Evolutionary conservation across 1,284 basidiomycete genomes (phyloP).

Genomic region (Caloboletus firmus): DNA sequence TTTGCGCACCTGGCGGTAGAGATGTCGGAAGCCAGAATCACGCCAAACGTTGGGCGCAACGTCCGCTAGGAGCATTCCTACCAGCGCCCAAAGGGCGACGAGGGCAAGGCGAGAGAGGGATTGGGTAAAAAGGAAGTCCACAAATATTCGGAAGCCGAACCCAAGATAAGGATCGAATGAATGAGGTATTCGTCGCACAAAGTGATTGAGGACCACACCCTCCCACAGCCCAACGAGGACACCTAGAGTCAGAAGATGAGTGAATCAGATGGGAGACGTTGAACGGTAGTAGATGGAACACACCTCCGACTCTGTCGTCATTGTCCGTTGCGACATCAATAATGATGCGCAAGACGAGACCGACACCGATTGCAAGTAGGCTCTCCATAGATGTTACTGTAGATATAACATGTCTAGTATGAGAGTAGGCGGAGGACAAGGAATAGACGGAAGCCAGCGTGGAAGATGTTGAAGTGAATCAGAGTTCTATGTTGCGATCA

Average conservation of each 20-base stretch:
- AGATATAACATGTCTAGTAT: conserved; percentile 37
- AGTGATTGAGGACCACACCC: conserved; percentile 69
- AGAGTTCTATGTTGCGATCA: conserved; percentile 1
- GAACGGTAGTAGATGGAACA: conserved; percentile 9
- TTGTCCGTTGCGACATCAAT: conserved; percentile 49
- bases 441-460: conserved; percentile 45
- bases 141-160: conserved; percentile 60
- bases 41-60: conserved; percentile 59
- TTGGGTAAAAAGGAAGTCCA: conserved; percentile 66
- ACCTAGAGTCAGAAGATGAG: conserved; percentile 40
- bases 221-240: conserved; percentile 74
- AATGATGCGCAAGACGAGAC: conserved; percentile 51
- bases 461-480: conserved; percentile 16
- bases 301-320: conserved; percentile 42
- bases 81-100: conserved; percentile 62
- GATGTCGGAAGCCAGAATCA: conserved; percentile 54
- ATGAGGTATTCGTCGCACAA: conserved; percentile 59
- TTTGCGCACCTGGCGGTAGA: conserved; percentile 54
- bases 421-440: conserved; percentile 33
- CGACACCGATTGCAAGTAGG: conserved; percentile 51
- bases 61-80: conserved; percentile 69
- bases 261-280: neutral
- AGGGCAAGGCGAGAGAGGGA: conserved; percentile 56
- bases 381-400: conserved; percentile 50
- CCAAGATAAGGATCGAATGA: conserved; percentile 61